phyloP scores from a whole-genome alignment of 768 basidiomycete species.

The Hericium erinaceus region DNA sequence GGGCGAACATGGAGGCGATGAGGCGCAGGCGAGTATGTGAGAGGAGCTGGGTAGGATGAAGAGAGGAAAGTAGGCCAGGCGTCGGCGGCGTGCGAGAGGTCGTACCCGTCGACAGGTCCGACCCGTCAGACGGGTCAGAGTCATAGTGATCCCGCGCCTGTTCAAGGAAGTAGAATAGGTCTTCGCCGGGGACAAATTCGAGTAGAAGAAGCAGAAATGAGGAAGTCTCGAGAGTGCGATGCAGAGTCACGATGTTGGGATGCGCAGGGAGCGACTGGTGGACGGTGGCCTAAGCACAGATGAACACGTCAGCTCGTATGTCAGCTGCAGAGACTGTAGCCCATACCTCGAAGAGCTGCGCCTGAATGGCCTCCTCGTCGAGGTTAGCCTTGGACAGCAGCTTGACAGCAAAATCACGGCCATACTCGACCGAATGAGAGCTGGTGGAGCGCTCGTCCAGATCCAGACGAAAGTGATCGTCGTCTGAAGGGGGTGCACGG shows the following conservation, averaged over 20 bases:
- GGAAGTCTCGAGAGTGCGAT: conserved; percentile 86
- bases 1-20: conserved; percentile 94
- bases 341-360: conserved; percentile 85
- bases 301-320: not conserved
- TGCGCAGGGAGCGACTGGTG: conserved; percentile 89
- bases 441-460: conserved; percentile 22
- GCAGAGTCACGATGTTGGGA: conserved; percentile 90
- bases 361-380: conserved; percentile 74
- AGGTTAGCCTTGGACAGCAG: conserved; percentile 92
- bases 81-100: conserved; percentile 79
- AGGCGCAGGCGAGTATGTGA: conserved; percentile 83
- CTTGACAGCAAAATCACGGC: conserved; percentile 90
- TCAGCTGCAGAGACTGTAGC: not conserved
- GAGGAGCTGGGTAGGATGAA: conserved; percentile 71
- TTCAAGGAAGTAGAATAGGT: conserved; percentile 97
- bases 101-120: conserved; percentile 16
- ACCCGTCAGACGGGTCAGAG: conserved; percentile 26
- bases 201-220: conserved; percentile 88
- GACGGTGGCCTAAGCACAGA: conserved; percentile 62
- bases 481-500: conserved; percentile 26
- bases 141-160: conserved; percentile 86
- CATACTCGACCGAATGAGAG: conserved; percentile 40
- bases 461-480: conserved; percentile 31
- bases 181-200: conserved; percentile 94
- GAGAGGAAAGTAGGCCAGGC: conserved; percentile 81